phyloP scores from a whole-genome alignment of 768 basidiomycete genomes.

The Coprinopsis sp. region DNA sequence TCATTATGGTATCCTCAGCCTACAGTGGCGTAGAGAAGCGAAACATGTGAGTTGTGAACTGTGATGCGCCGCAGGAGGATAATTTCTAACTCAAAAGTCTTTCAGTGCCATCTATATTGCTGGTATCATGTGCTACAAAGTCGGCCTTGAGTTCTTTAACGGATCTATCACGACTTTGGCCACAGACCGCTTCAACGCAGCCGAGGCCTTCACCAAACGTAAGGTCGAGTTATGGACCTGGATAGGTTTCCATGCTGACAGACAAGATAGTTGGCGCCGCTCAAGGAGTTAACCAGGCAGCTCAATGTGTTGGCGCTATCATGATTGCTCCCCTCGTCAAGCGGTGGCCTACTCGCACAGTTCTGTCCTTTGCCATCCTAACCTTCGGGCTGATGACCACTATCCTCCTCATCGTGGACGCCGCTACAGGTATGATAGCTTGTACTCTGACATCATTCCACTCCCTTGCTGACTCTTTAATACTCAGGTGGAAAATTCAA shows the following conservation, averaged over 20 bases:
- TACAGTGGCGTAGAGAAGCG: slow-evolving; percentile 24
- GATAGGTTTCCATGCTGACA: background rate
- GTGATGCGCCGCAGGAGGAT: background rate
- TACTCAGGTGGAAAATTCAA: slow-evolving; percentile 25
- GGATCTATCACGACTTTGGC: slow-evolving; percentile 30
- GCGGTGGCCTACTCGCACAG: slow-evolving; percentile 27
- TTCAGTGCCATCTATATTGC: slow-evolving; percentile 28
- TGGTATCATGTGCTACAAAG: slow-evolving; percentile 30
- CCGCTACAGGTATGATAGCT: slow-evolving; percentile 23
- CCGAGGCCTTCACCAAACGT: slow-evolving; percentile 26
- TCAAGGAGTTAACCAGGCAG: slow-evolving; percentile 28
- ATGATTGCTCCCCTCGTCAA: slow-evolving; percentile 29
- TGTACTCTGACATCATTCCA: background rate
- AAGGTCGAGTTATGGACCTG: background rate
- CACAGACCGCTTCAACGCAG: slow-evolving; percentile 26
- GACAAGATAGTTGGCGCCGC: slow-evolving; percentile 24
- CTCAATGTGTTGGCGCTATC: slow-evolving; percentile 31
- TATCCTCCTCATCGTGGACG: slow-evolving; percentile 29
- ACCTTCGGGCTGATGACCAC: slow-evolving; percentile 26
- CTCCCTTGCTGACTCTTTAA: background rate
- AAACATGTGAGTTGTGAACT: no score
- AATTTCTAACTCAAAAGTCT: background rate
- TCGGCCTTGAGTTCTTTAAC: slow-evolving; percentile 32
- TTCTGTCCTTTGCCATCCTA: slow-evolving; percentile 22
- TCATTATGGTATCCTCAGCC: slow-evolving; percentile 13